Conservation (phyloP, 352 stramenopile species). For the Phytopythium vexans region DNA sequence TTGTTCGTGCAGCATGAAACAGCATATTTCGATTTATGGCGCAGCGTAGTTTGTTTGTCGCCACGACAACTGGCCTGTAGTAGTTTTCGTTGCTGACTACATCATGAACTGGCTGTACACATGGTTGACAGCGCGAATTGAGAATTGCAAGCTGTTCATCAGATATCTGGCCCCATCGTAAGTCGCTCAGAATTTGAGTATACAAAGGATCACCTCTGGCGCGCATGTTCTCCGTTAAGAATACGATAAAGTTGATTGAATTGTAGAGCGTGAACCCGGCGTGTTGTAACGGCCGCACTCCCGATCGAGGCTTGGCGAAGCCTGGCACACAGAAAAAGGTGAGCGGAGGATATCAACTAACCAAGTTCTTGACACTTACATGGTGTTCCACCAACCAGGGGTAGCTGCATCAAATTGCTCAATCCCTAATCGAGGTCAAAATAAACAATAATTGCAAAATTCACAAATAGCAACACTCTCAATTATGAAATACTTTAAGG, state of each 20-base stretch:
- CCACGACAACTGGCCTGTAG: slow-evolving; percentile 9
- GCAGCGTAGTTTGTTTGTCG: slow-evolving; percentile 13
- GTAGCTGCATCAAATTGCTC: too few species aligned
- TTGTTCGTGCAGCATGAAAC: neutral
- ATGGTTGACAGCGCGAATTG: slow-evolving; percentile 3
- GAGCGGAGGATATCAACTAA: too few species aligned
- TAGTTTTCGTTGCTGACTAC: slow-evolving; percentile 1
- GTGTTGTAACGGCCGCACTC: neutral
- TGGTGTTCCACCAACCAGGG: too few species aligned
- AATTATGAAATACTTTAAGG: too few species aligned
- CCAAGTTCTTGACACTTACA: too few species aligned
- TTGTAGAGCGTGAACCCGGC: slow-evolving; percentile 13
- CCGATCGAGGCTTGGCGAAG: neutral
- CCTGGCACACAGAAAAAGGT: too few species aligned
- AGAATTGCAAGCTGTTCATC: slow-evolving; percentile 1
- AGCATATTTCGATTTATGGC: slow-evolving; percentile 11
- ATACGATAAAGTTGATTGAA: slow-evolving; percentile 18
- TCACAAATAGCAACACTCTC: too few species aligned
- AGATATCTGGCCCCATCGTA: slow-evolving; percentile 5
- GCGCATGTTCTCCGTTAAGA: slow-evolving; percentile 18
- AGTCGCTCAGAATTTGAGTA: slow-evolving; percentile 7
- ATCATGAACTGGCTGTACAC: neutral
- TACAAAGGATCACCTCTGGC: slow-evolving; percentile 6
- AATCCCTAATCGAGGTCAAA: too few species aligned
- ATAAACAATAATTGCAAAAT: too few species aligned